Base-by-base conservation (phyloP, 345 rosid genomes). In the Eucalyptus erythrocorys region DNA sequence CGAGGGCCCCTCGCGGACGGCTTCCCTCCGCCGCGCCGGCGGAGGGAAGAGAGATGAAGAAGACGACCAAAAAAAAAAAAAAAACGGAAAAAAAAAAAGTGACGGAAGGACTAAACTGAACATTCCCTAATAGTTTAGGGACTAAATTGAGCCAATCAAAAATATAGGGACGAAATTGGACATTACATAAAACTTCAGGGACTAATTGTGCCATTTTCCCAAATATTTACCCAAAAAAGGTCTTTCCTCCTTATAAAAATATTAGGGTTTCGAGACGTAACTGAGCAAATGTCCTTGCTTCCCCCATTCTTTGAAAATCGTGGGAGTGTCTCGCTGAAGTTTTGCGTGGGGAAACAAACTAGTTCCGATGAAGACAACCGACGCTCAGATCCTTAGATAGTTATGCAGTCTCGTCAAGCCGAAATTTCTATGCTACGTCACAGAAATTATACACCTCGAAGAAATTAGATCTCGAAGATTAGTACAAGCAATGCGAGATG, bases 181-280 rank as follows among this genome's bases (percentile, higher is more conserved):
- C n/a, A n/a, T n/a, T n/a, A n/a, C n/a, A n/a, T n/a, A n/a, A n/a
- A n/a, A n/a, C n/a, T n/a, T n/a, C n/a, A n/a, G n/a, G n/a, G n/a
- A n/a, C n/a, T n/a, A n/a, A n/a, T n/a, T n/a, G n/a, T n/a, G n/a
- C n/a, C n/a, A n/a, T n/a, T n/a, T n/a, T n/a, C n/a, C n/a, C n/a
- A n/a, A n/a, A n/a, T n/a, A 19, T 0, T 51, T 51, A 51, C 10
- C 0, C 15, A 26, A 76, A 21, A 37, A 40, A 10, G 30, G 3
- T 37, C 15, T 40, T 13, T 76, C 47, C 42, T 76, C 82, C 45
- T 37, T 2, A 11, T 21, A 43, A 26, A 76, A 1, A 10, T 37
- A 21, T 40, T 76, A 37, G 82, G 47, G 9, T 40, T 37, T 76
- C 2, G 7, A 68, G 81, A 68, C 81, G 11, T 68, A 34, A 68